Evolutionary conservation across 2,329 filamentous ascomycete species (phyloP), one percentile per base, ranked within the genome.

Genomic region (Thielaviopsis ethacetica): DNA sequence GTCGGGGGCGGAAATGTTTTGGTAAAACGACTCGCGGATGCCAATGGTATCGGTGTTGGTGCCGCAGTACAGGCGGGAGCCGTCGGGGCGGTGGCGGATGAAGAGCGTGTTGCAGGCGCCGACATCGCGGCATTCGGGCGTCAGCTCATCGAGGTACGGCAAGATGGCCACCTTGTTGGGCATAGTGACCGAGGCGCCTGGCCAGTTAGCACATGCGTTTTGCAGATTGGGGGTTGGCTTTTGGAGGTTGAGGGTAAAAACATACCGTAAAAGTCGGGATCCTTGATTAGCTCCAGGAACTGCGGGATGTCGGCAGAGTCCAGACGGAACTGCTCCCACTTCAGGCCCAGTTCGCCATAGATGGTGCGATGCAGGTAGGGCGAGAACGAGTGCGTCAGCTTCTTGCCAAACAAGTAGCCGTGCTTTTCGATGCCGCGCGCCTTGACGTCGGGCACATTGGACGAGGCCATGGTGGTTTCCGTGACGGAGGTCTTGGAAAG

Each of bases 21-120:
- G 76, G 54, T 76, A 70, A 64, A 91, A 86, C 3, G 84, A 80
- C 66, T 91, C 85, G 22, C 85, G 78, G 62, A 91, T 84, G 30
- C 88, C 88, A 59, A 89, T 77, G 61, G 85, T 86, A 70, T 93
- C 88, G 3, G 88, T 91, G 72, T 93, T 91, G 51, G 86, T 85
- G 57, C 87, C 88, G 69, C 85, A 82, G 63, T 81, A 81, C 53
- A 77, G 65, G 19, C 76, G 72, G 38, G 71, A 70, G 56, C 78
- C 76, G 53, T 74, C 69, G 17, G 68, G 68, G 54, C 75, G 72
- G 53, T 73, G 69, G 22, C 78, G 75, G 53, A 87, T 68, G 72
- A 85, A 91, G 57, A 91, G 77, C 0, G 87, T 93, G 74, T 93
- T 91, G 70, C 85, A 84, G 56, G 87, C 87, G 54, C 87, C 86